These are phyloP conservation scores for Fagus crenata DNA, from an alignment of 306 rosid genomes.

Conservation along the genomic window DNA sequence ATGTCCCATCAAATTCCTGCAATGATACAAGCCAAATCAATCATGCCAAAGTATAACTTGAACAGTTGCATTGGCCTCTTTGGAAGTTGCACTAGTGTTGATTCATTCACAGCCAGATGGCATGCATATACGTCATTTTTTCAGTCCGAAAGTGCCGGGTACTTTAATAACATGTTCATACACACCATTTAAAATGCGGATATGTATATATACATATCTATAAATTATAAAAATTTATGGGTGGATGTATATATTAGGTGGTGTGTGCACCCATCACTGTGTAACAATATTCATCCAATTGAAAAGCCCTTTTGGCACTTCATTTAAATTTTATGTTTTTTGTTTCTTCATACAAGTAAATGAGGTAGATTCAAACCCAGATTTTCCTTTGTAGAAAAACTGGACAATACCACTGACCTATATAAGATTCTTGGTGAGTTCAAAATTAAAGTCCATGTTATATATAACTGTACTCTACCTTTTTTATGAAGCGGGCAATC, in stretches of 20 bases:
- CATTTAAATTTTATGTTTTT: not conserved
- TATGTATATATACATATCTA: too few species aligned
- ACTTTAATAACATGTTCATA: too few species aligned
- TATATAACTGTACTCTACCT: conserved; percentile 28
- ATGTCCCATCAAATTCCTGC: conserved; percentile 70
- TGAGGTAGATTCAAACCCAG: too few species aligned
- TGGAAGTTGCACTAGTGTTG: not conserved
- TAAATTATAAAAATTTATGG: too few species aligned
- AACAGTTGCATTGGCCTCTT: not conserved
- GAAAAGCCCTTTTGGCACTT: not conserved
- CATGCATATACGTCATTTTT: too few species aligned
- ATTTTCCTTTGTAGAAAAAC: too few species aligned
- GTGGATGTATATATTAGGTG: too few species aligned
- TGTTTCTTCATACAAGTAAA: too few species aligned
- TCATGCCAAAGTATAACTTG: not conserved
- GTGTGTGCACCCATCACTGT: too few species aligned
- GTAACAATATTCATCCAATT: not conserved
- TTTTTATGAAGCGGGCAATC: conserved; percentile 77
- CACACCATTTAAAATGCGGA: too few species aligned
- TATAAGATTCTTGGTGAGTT: not conserved
- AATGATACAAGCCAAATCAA: conserved; percentile 6
- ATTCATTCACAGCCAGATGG: not conserved
- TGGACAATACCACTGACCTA: too few species aligned
- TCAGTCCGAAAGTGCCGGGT: too few species aligned
- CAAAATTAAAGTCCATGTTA: not conserved